Conservation (phyloP, 805 yeast genomes). For the Sugiyamaella valdiviana region DNA sequence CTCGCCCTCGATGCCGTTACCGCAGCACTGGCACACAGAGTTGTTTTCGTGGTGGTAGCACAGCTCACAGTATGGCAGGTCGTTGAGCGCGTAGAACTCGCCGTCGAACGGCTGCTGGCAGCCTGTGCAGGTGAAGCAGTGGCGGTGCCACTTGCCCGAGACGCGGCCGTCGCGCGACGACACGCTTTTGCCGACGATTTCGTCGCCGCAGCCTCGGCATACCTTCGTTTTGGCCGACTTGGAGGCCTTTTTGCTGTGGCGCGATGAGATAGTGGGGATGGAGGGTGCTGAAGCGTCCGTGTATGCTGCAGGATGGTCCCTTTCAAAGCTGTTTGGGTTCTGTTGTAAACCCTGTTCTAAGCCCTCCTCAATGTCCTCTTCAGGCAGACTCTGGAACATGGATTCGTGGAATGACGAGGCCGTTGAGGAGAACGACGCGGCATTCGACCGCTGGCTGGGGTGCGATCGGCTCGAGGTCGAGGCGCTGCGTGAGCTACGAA, state of each 20-base stretch:
- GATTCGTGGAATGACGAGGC: slow-evolving; percentile 6
- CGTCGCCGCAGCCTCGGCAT: slow-evolving; percentile 66
- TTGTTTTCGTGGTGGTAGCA: slow-evolving; percentile 74
- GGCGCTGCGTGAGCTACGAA: background rate
- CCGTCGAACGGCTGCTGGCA: slow-evolving; percentile 47
- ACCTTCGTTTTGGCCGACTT: slow-evolving; percentile 7
- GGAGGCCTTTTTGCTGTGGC: background rate
- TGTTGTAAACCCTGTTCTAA: too few species aligned
- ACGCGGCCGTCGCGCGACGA: slow-evolving; percentile 67
- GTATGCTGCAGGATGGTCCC: background rate
- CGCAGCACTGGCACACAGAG: slow-evolving; percentile 67
- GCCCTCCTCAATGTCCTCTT: background rate
- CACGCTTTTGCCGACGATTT: slow-evolving; percentile 60
- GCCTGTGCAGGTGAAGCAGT: slow-evolving; percentile 68
- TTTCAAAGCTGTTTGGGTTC: too few species aligned
- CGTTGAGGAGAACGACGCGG: slow-evolving; percentile 1
- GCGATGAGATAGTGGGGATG: background rate
- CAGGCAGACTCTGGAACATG: slow-evolving; percentile 1
- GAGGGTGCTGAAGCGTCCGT: background rate
- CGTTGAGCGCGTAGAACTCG: slow-evolving; percentile 60
- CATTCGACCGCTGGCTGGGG: slow-evolving; percentile 2
- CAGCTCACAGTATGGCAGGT: slow-evolving; percentile 72
- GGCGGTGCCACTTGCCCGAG: slow-evolving; percentile 86
- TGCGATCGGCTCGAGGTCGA: slow-evolving; percentile 1
- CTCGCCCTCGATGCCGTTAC: slow-evolving; percentile 77